These are phyloP conservation scores for Talaromyces sp. DNA, from an alignment of 2,329 filamentous ascomycete genomes.

Conservation along the genomic window DNA sequence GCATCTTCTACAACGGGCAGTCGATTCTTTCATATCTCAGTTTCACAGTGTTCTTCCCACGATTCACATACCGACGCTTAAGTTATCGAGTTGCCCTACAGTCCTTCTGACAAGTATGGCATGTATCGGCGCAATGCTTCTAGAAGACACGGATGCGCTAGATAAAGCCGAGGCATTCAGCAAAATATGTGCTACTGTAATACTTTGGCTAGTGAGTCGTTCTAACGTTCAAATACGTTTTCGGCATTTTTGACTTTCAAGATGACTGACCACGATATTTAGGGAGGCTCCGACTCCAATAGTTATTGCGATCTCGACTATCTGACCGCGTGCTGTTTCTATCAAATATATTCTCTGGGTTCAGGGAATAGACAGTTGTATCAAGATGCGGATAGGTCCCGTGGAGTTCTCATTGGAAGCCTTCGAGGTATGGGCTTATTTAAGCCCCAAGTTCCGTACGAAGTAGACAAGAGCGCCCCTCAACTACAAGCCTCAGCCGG, in stretches of 20 bases:
- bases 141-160: background rate
- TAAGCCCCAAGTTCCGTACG: background rate
- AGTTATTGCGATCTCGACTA: constrained; percentile 6
- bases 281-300: constrained; percentile 7
- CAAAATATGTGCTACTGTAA: constrained; percentile 3
- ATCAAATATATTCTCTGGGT: constrained; percentile 5
- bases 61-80: background rate
- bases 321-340: constrained; percentile 7
- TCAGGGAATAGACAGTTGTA: constrained; percentile 7
- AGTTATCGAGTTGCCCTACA: constrained; percentile 3
- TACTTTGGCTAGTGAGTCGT: constrained; percentile 4
- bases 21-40: background rate
- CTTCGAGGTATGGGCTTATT: constrained; percentile 7
- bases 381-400: constrained; percentile 5
- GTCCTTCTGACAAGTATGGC: constrained; percentile 6
- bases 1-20: background rate
- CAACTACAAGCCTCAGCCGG: background rate
- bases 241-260: background rate
- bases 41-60: constrained; percentile 5
- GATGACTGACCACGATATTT: background rate
- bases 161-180: constrained; percentile 4
- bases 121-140: constrained; percentile 5
- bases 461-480: background rate
- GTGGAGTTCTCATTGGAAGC: background rate
- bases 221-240: background rate